These are phyloP conservation scores for Hanseniaspora sp. DNA, from an alignment of 1,139 yeast genomes.

Conservation along the genomic window DNA sequence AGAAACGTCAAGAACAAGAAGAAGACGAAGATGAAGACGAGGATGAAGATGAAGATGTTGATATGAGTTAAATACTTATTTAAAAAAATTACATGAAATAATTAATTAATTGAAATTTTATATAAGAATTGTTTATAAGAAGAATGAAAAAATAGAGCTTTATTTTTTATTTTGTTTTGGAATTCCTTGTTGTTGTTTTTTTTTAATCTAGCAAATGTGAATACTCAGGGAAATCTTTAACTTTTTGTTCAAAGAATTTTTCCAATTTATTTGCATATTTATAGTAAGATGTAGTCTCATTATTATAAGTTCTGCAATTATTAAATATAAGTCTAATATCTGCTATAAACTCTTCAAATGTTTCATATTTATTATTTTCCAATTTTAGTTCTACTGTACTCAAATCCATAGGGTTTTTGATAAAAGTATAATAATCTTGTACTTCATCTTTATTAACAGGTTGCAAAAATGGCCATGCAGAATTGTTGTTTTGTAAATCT, in stretches of 20 bases:
- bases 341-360: constrained; percentile 82
- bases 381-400: constrained; percentile 90
- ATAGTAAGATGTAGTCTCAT: constrained; percentile 80
- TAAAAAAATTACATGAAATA: too few relatives aligned
- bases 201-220: constrained; percentile 32
- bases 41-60: constrained; percentile 6
- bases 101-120: too few relatives aligned
- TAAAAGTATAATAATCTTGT: constrained; percentile 89
- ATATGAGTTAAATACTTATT: neutral
- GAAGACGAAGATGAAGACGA: constrained; percentile 18
- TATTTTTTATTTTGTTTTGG: neutral
- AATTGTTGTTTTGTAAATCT: constrained; percentile 86
- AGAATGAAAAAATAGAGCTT: neutral
- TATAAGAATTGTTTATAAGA: too few relatives aligned
- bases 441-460: constrained; percentile 93
- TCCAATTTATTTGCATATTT: constrained; percentile 88
- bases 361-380: constrained; percentile 82
- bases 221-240: constrained; percentile 53
- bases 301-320: constrained; percentile 81
- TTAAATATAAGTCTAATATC: constrained; percentile 79
- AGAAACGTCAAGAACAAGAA: constrained; percentile 32
- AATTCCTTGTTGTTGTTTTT: too few relatives aligned
- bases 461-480: constrained; percentile 96
- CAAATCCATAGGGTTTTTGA: constrained; percentile 97
- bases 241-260: constrained; percentile 68